Conservation (phyloP, 2,329 filamentous ascomycete genomes). For the Helicocarpus griseus region DNA sequence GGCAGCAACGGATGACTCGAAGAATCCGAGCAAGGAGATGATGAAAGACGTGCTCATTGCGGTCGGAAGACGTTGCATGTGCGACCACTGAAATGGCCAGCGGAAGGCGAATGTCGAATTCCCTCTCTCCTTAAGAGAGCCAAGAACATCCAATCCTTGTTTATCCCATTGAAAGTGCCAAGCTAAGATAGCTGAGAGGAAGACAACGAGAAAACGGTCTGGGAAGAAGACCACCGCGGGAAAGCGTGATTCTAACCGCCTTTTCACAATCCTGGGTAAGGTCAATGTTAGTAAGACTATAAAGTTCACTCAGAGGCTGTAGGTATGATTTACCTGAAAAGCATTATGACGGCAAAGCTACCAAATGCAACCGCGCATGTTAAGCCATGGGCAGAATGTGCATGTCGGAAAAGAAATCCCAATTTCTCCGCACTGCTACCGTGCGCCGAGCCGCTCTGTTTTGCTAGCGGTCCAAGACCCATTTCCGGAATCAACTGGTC, state of each 20-base stretch:
- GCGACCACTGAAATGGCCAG: conserved; percentile 69
- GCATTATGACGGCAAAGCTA: conserved; percentile 81
- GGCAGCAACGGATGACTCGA: conserved; percentile 91
- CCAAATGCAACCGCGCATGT: conserved; percentile 68
- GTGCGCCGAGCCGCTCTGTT: conserved; percentile 55
- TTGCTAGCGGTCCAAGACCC: conserved; percentile 60
- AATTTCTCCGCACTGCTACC: conserved; percentile 83
- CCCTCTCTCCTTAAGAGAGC: conserved; percentile 63
- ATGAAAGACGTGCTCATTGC: conserved; percentile 87
- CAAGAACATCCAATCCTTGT: conserved; percentile 72
- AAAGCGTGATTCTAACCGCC: conserved; percentile 65
- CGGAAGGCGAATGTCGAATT: conserved; percentile 68
- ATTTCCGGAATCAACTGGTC: conserved; percentile 90
- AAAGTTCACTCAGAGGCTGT: neutral
- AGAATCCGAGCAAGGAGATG: conserved; percentile 93
- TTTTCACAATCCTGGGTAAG: conserved; percentile 63
- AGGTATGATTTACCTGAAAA: conserved; percentile 57
- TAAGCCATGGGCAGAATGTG: conserved; percentile 57
- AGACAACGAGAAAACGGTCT: conserved; percentile 82
- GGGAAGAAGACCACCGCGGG: conserved; percentile 79
- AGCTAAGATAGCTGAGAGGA: conserved; percentile 70
- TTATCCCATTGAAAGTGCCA: conserved; percentile 69
- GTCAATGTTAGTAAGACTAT: neutral
- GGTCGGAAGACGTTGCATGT: conserved; percentile 74
- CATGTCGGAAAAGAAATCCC: conserved; percentile 62